These are phyloP conservation scores for Kwoniella bestiolae DNA, from an alignment of 768 basidiomycete species.

Conservation along the genomic window DNA sequence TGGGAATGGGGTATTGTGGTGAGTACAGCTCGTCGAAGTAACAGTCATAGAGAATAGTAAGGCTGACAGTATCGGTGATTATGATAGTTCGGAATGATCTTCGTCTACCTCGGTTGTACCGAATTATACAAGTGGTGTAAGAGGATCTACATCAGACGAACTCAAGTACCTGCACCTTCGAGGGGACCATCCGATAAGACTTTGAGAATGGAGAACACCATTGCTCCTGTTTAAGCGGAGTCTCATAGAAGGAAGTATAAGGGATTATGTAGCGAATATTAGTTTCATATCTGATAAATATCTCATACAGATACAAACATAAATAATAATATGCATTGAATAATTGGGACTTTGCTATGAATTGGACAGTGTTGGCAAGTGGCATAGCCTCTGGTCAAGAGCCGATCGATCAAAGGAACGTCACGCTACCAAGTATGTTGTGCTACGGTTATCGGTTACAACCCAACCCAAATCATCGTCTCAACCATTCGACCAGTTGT, in stretches of 20 bases:
- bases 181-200: conserved; percentile 39
- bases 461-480: neutral
- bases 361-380: neutral
- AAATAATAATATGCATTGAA: conserved; percentile 6
- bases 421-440: too few species aligned
- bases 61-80: neutral
- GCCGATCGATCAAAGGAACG: neutral
- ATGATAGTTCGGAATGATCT: conserved; percentile 44
- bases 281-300: neutral
- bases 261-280: conserved; percentile 4
- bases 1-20: conserved; percentile 60
- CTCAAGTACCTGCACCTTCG: neutral
- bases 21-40: neutral
- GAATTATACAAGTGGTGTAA: conserved; percentile 52
- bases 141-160: conserved; percentile 28
- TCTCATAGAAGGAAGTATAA: too few species aligned
- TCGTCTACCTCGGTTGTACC: conserved; percentile 47
- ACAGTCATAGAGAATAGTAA: neutral
- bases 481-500: too few species aligned
- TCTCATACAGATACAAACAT: neutral
- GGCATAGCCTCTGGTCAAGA: too few species aligned
- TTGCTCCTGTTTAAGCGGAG: conserved; percentile 8
- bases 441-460: neutral
- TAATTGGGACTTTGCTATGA: neutral
- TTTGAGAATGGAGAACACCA: conserved; percentile 41